Evolutionary conservation across 345 rosid species (phyloP), one percentile per base, ranked within the genome.

Genomic region (Combretum micranthum): DNA sequence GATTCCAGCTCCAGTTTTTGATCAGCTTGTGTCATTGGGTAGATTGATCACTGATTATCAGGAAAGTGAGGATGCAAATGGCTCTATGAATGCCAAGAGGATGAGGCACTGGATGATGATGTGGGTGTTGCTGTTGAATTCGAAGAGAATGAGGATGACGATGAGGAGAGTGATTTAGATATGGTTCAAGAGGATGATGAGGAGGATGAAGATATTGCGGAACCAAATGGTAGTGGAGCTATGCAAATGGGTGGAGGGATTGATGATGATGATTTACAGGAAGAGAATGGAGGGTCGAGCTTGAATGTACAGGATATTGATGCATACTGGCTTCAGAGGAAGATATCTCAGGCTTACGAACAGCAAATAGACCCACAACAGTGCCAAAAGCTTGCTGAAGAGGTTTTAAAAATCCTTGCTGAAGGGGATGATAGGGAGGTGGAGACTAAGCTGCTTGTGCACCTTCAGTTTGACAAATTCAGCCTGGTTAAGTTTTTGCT

Each of bases 311-410:
- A 86, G 80, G 99, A 88, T 32, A 84, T 93, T 66, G 97, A 89
- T 79, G 94, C 98, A 32, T 86, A 92, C 74, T 92, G 97, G 96
- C 96, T 92, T 50, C 96, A 92, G 72, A 80, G 98, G 70, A 84
- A 86, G 82, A 82, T 89, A 52, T 86, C 98, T 44, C 94, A 80
- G 73, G 88, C 95, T 60, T 86, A 67, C 69, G 91, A 81, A n/a
- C 90, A 84, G 68, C 76, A 88, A 67, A 86, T 88, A 63, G 98
- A 92, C 66, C 91, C 96, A 23, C 89, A 83, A 52, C 84, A 80
- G 76, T 83, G 97, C 69, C 94, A 84, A 64, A 86, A 75, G 64
- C 87, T 89, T 50, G 94, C 97, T 7, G 97, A 92, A 78, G 98
- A 92, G 71, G 97, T 88, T 67, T 83, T 88, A 60, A 76, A 79